Evolutionary conservation across 305 asterid genomes (phyloP), one percentile per base, ranked within the genome.

Genomic region (Plantago rigida): DNA sequence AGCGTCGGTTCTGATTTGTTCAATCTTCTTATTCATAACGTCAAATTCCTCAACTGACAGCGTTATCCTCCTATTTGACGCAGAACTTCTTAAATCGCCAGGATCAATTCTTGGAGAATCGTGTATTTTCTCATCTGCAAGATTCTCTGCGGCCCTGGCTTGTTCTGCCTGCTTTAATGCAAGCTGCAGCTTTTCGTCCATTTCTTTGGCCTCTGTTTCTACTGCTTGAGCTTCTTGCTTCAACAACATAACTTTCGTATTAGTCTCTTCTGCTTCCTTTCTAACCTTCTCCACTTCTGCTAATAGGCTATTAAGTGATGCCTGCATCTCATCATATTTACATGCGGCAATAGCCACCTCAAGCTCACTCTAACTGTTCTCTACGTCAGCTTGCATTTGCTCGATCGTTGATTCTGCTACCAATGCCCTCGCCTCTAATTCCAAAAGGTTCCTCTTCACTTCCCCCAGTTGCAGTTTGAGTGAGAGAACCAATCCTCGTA

Each of bases 61-160:
- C 53, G 62, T 82, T 73, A 92, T 86, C 77, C 60, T 86, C 57
- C 68, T 64, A 7, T 10, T 59, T 1, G 82, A 67, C 5, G 69
- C 78, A 4, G 76, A 57, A 13, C 39, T 17, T 36, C 60, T 62
- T 45, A 55, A 51, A 5, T 63, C 68, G 11, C 56, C 72, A 29
- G 46, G 41, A 47, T 74, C 71, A 9, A 46, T 61, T 62, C 29
- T 66, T 17, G 76, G 54, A 17, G 81, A 58, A 48, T 52, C 62
- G 46, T 78, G 79, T 62, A 87, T 75, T 53, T 63, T 68, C 9
- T 77, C 84, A 9, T 77, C 77, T 0, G 89, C 86, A 0, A 62
- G 66, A 71, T 72, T 84, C 72, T 79, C 79, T 31, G 84, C 88
- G 22, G 75, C 82, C 67, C 80, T 80, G 8, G 94, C 95, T 34